Conservation (phyloP, 495 filamentous ascomycete genomes). For the Aspergillus steynii region DNA sequence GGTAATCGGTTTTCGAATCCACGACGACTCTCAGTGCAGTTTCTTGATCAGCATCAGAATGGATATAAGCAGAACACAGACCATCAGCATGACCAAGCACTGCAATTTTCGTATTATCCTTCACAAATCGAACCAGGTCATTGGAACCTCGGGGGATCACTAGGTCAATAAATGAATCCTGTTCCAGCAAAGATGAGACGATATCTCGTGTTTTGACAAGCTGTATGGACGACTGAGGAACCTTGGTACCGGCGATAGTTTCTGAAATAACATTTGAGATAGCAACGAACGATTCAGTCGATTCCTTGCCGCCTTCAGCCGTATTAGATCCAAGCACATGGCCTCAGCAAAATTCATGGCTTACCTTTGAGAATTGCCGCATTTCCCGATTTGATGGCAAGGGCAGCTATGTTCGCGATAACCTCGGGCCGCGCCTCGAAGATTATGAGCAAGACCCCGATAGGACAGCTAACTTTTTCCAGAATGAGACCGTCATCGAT, state of each 20-base stretch:
- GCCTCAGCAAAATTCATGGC: not conserved
- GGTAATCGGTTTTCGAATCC: constrained; percentile 91
- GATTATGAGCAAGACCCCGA: constrained; percentile 94
- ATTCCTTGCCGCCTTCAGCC: constrained; percentile 82
- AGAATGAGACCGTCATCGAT: constrained; percentile 87
- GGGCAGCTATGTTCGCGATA: constrained; percentile 96
- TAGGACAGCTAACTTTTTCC: constrained; percentile 86
- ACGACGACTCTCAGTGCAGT: constrained; percentile 77
- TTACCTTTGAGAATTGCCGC: constrained; percentile 93
- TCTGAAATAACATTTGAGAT: constrained; percentile 84
- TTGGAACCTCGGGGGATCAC: constrained; percentile 94
- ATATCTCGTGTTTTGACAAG: constrained; percentile 89
- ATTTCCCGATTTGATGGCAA: constrained; percentile 97
- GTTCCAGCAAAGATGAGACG: constrained; percentile 77
- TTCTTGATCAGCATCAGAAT: constrained; percentile 69
- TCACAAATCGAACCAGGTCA: constrained; percentile 87
- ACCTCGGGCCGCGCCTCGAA: constrained; percentile 98
- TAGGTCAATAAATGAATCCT: constrained; percentile 87
- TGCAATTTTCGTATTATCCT: constrained; percentile 87
- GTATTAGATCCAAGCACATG: constrained; percentile 8
- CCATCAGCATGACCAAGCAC: constrained; percentile 97
- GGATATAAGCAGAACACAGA: constrained; percentile 86
- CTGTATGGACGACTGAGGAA: constrained; percentile 85
- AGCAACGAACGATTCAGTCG: constrained; percentile 84
- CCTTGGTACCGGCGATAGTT: constrained; percentile 71